Evolutionary conservation across 805 yeast genomes (phyloP), one percentile per base, ranked within the genome.

Genomic region (Wickerhamiella musiphila): DNA sequence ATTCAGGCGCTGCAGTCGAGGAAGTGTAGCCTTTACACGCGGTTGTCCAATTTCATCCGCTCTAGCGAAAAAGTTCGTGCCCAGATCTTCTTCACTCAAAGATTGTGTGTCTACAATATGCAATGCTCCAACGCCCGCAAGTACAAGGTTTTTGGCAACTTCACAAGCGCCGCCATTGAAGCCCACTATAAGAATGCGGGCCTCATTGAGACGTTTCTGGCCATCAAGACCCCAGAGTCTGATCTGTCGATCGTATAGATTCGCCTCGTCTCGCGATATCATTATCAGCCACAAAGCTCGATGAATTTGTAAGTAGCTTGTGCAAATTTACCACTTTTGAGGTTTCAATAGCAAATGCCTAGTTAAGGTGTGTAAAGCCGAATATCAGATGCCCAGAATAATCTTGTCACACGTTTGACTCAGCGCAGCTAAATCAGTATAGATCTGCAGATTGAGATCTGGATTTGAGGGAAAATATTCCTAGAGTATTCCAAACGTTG

Each of bases 201-300:
- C 74, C 13, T 73, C 67, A 23, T 90, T 65, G 60, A 86, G 68
- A 27, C 68, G 53, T 25, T 70, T 63, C 52, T 86, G 98, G 3
- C 95, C 93, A 20, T 78, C 92, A 49, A 90, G 61, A 2, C 98
- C 98, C 98, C 98, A 86, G 14, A 86, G 63, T 40, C 98, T 59
- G 40, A 86, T 84, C 54, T 86, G 98, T 37, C 98, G 68, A 54
- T 86, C 98, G 49, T 86, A 86, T 15, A 86, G 64, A 35, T 35
- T 42, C 5, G 41, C 35, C 35, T 42, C 45, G 29, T 42, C 46
- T 28, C 33, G 38, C 12, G 42, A 35, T 11, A 42, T 35, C 9
- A 7, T 14, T 12, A 36, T 42, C 40, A 35, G n/a, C n/a, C n/a
- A n/a, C n/a, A n/a, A n/a, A n/a, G n/a, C n/a, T n/a, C n/a, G n/a